phyloP scores from a whole-genome alignment of 192 early-diverging fungal species.

The Funneliformis geosporum region DNA sequence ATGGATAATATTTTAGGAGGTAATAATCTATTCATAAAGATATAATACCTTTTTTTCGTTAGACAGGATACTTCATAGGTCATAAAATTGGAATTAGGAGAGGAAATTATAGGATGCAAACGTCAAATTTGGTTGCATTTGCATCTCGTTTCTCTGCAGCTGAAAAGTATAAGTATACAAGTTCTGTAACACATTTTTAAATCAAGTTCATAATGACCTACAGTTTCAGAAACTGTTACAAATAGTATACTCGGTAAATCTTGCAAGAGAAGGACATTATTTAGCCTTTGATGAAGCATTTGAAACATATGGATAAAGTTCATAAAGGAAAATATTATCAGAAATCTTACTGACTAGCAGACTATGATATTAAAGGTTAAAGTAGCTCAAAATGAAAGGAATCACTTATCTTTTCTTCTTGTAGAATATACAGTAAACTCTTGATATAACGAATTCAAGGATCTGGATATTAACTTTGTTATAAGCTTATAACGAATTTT shows the following conservation, averaged over 20 bases:
- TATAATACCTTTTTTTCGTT: neutral
- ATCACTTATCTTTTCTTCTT: too few relatives aligned
- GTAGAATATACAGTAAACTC: too few relatives aligned
- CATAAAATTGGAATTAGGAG: neutral
- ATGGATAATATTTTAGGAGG: neutral
- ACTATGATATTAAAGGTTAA: conserved; percentile 11
- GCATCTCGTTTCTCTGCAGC: neutral
- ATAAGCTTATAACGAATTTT: too few relatives aligned
- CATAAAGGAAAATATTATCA: neutral
- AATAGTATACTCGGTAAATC: neutral
- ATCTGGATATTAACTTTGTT: too few relatives aligned
- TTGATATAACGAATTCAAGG: too few relatives aligned
- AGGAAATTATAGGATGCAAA: neutral
- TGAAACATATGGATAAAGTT: conserved; percentile 18
- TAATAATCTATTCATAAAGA: neutral
- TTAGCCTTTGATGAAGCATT: conserved; percentile 8
- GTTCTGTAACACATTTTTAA: neutral
- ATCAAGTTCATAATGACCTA: neutral
- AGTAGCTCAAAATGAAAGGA: neutral
- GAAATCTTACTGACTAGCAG: neutral
- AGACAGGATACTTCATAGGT: neutral
- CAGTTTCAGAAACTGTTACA: neutral
- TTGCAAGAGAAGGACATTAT: neutral
- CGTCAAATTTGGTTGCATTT: neutral
- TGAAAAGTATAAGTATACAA: neutral